Evolutionary conservation across 768 basidiomycete species (phyloP).

Genomic region (Favolaschia claudopus): DNA sequence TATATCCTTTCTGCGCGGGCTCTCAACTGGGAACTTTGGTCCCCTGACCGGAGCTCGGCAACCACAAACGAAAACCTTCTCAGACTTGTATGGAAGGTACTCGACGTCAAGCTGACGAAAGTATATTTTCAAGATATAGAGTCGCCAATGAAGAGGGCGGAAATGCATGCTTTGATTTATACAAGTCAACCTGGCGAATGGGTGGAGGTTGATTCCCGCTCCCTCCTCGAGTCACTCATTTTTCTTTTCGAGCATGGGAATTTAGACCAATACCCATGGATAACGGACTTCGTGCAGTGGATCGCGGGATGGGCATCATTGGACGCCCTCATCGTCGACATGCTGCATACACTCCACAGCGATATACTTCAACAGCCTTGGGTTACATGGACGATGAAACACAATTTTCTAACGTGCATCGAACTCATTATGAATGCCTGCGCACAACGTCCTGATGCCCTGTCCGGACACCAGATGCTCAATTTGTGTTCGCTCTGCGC

Average conservation of each 20-base stretch:
- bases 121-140: constrained; percentile 4
- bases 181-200: neutral
- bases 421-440: neutral
- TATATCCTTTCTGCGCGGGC: too few species aligned
- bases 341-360: neutral
- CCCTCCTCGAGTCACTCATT: constrained; percentile 3
- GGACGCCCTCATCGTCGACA: neutral
- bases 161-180: neutral
- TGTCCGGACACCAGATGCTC: neutral
- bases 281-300: neutral
- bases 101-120: constrained; percentile 11
- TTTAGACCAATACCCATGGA: neutral
- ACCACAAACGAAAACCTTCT: too few species aligned
- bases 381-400: constrained; percentile 11
- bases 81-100: constrained; percentile 2
- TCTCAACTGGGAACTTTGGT: too few species aligned
- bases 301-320: neutral
- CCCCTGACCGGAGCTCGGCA: too few species aligned
- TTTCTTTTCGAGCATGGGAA: neutral
- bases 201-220: neutral
- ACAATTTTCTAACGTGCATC: constrained; percentile 2
- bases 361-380: constrained; percentile 5
- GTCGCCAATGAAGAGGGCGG: too few species aligned
- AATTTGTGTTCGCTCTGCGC: constrained; percentile 10
- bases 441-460: neutral